A percentile compares a stretch with the other conserved stretches of the same genome.
phyloP scores from a whole-genome alignment of 148 eudicot species.

The Selenicereus undatus region DNA sequence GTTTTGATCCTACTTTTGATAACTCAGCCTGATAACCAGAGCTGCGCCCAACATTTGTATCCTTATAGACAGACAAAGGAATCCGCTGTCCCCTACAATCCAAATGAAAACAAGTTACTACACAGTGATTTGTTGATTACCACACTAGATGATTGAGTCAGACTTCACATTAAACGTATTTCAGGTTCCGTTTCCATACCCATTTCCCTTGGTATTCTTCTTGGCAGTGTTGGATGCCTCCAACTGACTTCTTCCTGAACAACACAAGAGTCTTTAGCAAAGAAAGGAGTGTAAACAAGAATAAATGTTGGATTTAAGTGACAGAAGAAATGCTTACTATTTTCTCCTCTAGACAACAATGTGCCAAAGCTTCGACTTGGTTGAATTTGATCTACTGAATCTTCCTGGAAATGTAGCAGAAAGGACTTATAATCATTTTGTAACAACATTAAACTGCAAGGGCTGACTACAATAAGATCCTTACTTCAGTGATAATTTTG shows the following conservation, averaged over 20 bases:
- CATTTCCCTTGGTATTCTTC: constrained; percentile 53
- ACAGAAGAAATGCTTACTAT: constrained; percentile 30
- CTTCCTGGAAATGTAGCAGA: constrained; percentile 49
- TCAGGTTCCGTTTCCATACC: constrained; percentile 35
- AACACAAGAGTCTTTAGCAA: constrained; percentile 23
- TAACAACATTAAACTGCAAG: constrained; percentile 9
- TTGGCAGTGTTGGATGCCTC: constrained; percentile 41
- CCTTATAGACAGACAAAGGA: constrained; percentile 58
- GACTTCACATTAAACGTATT: not conserved
- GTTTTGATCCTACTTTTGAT: constrained; percentile 38
- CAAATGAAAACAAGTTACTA: constrained; percentile 6
- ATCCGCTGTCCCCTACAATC: constrained; percentile 45
- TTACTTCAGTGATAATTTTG: constrained; percentile 52
- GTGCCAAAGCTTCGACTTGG: constrained; percentile 84
- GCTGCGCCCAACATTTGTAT: constrained; percentile 32
- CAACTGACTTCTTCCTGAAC: constrained; percentile 47
- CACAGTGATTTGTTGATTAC: not conserved
- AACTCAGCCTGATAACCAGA: constrained; percentile 34
- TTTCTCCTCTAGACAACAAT: constrained; percentile 48
- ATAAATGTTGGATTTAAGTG: constrained; percentile 2
- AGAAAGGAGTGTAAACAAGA: not conserved
- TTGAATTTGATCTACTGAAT: constrained; percentile 36
- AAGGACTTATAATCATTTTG: not conserved
- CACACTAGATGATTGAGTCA: not conserved
- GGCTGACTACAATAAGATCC: constrained; percentile 18